Conservation (phyloP, 208 protist genomes). For the Trypanosoma melophagium region DNA sequence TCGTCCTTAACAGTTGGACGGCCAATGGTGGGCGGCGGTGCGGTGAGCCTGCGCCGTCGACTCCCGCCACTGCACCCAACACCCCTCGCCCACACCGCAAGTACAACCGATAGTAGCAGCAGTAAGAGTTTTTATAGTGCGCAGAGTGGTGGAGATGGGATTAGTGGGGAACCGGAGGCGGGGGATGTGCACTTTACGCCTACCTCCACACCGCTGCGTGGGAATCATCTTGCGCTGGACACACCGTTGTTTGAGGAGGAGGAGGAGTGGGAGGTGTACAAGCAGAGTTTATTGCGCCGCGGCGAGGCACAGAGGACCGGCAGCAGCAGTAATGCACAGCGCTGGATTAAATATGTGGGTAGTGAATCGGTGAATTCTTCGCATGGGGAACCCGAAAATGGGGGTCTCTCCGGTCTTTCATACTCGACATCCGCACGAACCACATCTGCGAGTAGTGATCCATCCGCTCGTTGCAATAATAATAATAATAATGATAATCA, state of each 20-base stretch:
- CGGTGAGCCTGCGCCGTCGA: constrained; percentile 6
- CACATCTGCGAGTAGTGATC: constrained; percentile 8
- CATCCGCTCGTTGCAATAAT: not conserved
- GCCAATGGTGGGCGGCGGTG: not conserved
- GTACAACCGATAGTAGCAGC: not conserved
- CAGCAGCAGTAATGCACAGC: not conserved
- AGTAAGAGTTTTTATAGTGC: not conserved
- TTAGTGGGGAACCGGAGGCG: too few relatives aligned
- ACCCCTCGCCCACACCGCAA: too few relatives aligned
- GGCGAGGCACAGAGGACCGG: not conserved
- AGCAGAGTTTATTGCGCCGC: constrained; percentile 19
- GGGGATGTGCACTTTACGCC: too few relatives aligned
- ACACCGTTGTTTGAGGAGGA: constrained; percentile 34
- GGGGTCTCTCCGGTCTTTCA: constrained; percentile 9
- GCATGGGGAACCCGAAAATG: constrained; percentile 1
- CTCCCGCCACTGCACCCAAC: constrained; percentile 19
- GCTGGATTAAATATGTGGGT: constrained; percentile 14
- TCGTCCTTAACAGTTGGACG: constrained; percentile 10
- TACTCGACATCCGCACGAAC: not conserved
- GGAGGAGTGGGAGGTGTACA: constrained; percentile 66
- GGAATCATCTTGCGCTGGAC: constrained; percentile 5
- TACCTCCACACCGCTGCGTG: not conserved
- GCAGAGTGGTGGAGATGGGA: not conserved
- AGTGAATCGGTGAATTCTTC: constrained; percentile 1
- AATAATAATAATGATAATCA: not conserved